Percentiles rank a stretch among this genome's conserved stretches.
Conservation (phyloP, 495 filamentous ascomycete genomes). For the Neurospora sp. region DNA sequence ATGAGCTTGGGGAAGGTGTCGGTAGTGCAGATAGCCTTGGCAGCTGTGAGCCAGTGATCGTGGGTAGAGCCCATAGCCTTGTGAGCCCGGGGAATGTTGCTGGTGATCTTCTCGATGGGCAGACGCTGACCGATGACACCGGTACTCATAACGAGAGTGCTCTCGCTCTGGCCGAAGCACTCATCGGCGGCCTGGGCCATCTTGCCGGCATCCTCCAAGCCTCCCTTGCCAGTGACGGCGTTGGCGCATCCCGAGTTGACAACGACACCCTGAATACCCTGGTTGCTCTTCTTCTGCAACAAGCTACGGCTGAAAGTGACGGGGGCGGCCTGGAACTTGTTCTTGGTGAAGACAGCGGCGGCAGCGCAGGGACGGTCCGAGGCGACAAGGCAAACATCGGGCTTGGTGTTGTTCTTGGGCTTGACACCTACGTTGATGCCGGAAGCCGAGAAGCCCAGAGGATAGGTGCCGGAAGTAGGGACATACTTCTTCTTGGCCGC, state of each 20-base stretch:
- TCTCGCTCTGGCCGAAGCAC: slow-evolving; percentile 52
- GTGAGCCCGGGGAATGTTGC: slow-evolving; percentile 68
- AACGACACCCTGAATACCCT: slow-evolving; percentile 69
- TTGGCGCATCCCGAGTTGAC: slow-evolving; percentile 97
- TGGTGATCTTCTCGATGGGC: slow-evolving; percentile 82
- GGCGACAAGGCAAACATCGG: slow-evolving; percentile 79
- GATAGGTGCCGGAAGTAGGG: slow-evolving; percentile 74
- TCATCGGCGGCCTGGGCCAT: slow-evolving; percentile 77
- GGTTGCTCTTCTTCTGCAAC: slow-evolving; percentile 52
- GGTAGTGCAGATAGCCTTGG: slow-evolving; percentile 94
- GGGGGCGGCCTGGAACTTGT: slow-evolving; percentile 95
- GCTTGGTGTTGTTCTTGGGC: slow-evolving; percentile 74
- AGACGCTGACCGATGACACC: slow-evolving; percentile 95
- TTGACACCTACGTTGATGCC: slow-evolving; percentile 92
- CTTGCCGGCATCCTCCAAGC: slow-evolving; percentile 72
- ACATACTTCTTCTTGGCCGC: slow-evolving; percentile 77
- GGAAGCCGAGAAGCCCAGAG: slow-evolving; percentile 78
- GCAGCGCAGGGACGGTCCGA: slow-evolving; percentile 86
- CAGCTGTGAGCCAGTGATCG: slow-evolving; percentile 75
- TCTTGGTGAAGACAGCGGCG: slow-evolving; percentile 93
- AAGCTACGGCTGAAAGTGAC: slow-evolving; percentile 72
- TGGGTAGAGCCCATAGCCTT: slow-evolving; percentile 60
- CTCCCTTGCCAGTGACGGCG: slow-evolving; percentile 89
- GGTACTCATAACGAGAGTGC: slow-evolving; percentile 91
- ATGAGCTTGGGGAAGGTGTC: slow-evolving; percentile 98